These are phyloP conservation scores for Globisporangium solare DNA, from an alignment of 352 stramenopile genomes.

Conservation along the genomic window DNA sequence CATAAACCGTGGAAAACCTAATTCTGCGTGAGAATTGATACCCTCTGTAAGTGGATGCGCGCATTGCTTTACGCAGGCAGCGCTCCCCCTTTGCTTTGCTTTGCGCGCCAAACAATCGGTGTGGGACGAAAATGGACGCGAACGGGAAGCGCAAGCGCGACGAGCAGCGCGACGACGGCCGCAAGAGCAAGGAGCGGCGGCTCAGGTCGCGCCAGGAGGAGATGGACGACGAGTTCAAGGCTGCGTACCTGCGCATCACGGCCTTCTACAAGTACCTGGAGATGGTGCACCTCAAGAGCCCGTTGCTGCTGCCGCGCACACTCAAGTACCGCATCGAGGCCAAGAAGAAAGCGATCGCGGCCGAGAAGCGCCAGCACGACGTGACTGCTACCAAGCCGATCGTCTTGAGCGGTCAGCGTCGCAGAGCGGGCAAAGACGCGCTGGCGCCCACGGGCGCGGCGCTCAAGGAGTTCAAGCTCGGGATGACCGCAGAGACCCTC, in stretches of 20 bases:
- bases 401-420: not conserved
- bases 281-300: slow-evolving; percentile 59
- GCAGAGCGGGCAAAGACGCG: slow-evolving; percentile 11
- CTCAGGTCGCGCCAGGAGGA: slow-evolving; percentile 61
- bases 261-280: slow-evolving; percentile 83
- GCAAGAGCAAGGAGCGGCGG: slow-evolving; percentile 29
- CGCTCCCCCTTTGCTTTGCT: too few species aligned
- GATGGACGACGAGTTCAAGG: slow-evolving; percentile 79
- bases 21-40: too few species aligned
- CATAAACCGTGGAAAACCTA: too few species aligned
- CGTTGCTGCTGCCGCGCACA: slow-evolving; percentile 72
- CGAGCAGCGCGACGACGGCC: slow-evolving; percentile 38
- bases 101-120: not conserved
- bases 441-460: slow-evolving; percentile 23
- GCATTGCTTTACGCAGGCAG: too few species aligned
- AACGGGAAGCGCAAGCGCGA: slow-evolving; percentile 69
- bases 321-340: slow-evolving; percentile 66
- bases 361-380: not conserved
- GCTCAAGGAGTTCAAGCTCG: slow-evolving; percentile 59
- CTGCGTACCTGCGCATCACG: slow-evolving; percentile 69
- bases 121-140: not conserved
- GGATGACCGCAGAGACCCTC: slow-evolving; percentile 61
- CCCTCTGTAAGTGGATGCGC: too few species aligned
- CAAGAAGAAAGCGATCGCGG: slow-evolving; percentile 8
- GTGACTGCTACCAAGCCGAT: too few species aligned